These are phyloP conservation scores for Kodamaea arcana DNA, from an alignment of 1,139 yeast species.

Conservation along the genomic window DNA sequence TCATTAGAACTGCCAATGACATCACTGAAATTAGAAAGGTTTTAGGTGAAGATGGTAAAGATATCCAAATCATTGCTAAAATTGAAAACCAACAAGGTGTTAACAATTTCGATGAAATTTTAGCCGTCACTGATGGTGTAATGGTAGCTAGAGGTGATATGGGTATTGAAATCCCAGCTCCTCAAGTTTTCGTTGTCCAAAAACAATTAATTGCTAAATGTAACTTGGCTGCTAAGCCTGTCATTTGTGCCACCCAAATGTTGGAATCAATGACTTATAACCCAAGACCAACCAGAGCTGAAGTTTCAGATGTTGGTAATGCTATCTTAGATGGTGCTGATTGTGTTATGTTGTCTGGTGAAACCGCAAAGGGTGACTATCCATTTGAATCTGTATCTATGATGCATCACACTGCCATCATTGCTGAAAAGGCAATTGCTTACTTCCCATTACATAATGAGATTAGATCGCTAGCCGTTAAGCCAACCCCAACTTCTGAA, in stretches of 20 bases:
- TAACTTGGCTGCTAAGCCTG: conserved; percentile 99
- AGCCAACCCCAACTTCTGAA: conserved; percentile 92
- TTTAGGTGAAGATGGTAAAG: conserved; percentile 94
- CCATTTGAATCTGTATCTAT: conserved; percentile 96
- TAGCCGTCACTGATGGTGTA: conserved; percentile 94
- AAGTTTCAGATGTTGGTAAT: conserved; percentile 98
- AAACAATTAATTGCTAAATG: conserved; percentile 98
- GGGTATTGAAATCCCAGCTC: conserved; percentile 99
- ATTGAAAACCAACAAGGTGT: conserved; percentile 99
- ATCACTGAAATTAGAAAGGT: conserved; percentile 87
- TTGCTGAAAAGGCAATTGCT: conserved; percentile 96
- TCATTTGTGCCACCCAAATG: conserved; percentile 99
- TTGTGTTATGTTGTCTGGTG: conserved; percentile 99
- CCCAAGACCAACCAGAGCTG: conserved; percentile 99
- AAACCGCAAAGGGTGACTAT: conserved; percentile 98
- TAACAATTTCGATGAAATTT: conserved; percentile 96
- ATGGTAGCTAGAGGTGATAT: conserved; percentile 99
- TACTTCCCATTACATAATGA: conserved; percentile 86
- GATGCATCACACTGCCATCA: conserved; percentile 97
- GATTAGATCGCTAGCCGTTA: conserved; percentile 76
- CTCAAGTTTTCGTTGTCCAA: conserved; percentile 97
- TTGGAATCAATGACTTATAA: conserved; percentile 98
- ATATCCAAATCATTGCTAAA: conserved; percentile 93
- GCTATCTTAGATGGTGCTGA: conserved; percentile 99
- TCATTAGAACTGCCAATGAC: conserved; percentile 92